Percentiles rank a stretch among this genome's conserved stretches.
Conservation (phyloP, 2,329 filamentous ascomycete species). For the Fusarium ambrosium region DNA sequence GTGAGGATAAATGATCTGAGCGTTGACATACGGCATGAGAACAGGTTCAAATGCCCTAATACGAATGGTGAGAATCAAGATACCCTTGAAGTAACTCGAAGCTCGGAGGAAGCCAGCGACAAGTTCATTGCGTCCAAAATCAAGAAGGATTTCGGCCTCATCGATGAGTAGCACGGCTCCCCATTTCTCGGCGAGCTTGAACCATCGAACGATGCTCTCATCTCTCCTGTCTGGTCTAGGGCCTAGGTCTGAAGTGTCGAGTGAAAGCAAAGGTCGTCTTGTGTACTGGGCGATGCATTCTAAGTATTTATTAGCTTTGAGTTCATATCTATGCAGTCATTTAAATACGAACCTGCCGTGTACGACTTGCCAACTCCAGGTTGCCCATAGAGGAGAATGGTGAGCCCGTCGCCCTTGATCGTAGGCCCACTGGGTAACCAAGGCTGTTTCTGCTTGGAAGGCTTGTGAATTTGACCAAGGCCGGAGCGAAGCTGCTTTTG, state of each 20-base stretch:
- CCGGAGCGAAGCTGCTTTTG: not conserved
- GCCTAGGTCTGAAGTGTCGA: not conserved
- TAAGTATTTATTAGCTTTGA: not conserved
- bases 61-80: not conserved
- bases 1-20: not conserved
- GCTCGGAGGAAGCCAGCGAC: not conserved
- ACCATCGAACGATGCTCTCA: not conserved
- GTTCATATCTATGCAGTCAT: not conserved
- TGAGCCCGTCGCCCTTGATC: not conserved
- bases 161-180: not conserved
- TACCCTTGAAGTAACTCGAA: not conserved
- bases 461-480: not conserved
- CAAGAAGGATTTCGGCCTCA: not conserved
- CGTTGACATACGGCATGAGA: not conserved
- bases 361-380: not conserved
- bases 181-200: not conserved
- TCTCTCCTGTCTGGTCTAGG: not conserved
- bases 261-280: not conserved
- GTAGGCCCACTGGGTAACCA: not conserved
- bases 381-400: not conserved
- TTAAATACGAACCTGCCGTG: not conserved
- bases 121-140: not conserved
- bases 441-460: not conserved
- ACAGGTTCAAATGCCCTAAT: not conserved
- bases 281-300: not conserved